Evolutionary conservation across 345 rosid species (phyloP), one percentile per base, ranked within the genome.

Genomic region (Mangifera indica): DNA sequence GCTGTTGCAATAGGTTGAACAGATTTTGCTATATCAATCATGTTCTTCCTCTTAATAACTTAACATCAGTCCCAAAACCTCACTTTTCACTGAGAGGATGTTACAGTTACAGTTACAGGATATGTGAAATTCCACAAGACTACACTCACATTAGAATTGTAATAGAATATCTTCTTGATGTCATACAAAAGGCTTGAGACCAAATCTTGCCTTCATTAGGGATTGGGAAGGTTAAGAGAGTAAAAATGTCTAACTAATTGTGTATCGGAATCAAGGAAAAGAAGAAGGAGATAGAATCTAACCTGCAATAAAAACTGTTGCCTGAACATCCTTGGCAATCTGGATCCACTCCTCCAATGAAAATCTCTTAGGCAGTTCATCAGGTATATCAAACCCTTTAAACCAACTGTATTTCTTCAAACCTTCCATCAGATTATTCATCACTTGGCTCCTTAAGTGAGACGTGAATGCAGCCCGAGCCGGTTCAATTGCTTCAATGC

Each of bases 251-350:
- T 22, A 44, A 9, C 53, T 22, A 14, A 21, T 14, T 26, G 32
- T 15, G 71, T 54, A 54, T 26, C 32, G 32, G 12, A 54, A 17
- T 20, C 71, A 10, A 10, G 17, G 10, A 0, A 10, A 20, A 67
- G 25, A n/a, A 24, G 22, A 25, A 24, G 9, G 2, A 67, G 46
- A 48, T 6, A 57, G 32, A 40, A 69, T 17, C 52, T 12, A 79
- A 91, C 98, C 98, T 88, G 97, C 88, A 77, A 94, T 84, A 69
- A 92, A 91, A 74, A 94, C 92, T 64, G 94, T 87, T 63, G 97
- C 97, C 61, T 87, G 72, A 63, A 78, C 81, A 78, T 85, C 86
- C 71, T 81, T 87, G 73, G 95, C 97, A 66, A 74, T 85, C 72
- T 81, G 81, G 80, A 90, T 82, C 98, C 98, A 94, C 80, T 87